These are phyloP conservation scores for Hordeum marinum DNA, from an alignment of 176 grass and related monocot genomes.

Conservation along the genomic window DNA sequence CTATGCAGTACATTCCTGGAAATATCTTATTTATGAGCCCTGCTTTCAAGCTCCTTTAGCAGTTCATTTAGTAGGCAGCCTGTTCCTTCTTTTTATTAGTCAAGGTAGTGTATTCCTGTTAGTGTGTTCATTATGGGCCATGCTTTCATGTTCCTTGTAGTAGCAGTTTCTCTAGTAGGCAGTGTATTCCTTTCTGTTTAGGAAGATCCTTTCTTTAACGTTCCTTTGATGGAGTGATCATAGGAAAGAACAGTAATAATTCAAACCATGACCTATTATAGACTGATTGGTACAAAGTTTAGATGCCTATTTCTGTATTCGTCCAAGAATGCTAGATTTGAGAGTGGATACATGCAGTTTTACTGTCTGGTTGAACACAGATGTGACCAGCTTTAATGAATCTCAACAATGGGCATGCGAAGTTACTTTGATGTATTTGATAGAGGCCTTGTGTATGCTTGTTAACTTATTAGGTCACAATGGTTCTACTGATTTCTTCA, in stretches of 20 bases:
- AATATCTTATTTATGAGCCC: background rate
- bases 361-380: background rate
- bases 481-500: background rate
- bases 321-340: background rate
- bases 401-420: background rate
- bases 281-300: background rate
- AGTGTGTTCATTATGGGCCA: background rate
- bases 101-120: background rate
- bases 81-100: background rate
- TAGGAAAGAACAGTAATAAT: conserved; percentile 1
- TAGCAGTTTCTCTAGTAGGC: background rate
- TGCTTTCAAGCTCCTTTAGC: background rate
- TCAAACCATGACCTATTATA: background rate
- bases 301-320: background rate
- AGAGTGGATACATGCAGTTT: background rate
- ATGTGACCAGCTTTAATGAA: background rate
- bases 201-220: background rate
- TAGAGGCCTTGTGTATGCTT: background rate
- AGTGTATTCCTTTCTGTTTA: background rate
- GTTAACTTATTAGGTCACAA: background rate
- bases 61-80: background rate
- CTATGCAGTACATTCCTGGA: background rate
- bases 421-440: background rate
- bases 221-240: conserved; percentile 18
- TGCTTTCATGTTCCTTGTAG: conserved; percentile 9